Base-by-base conservation (phyloP, 352 stramenopile species). In the Pythium diclinum region DNA sequence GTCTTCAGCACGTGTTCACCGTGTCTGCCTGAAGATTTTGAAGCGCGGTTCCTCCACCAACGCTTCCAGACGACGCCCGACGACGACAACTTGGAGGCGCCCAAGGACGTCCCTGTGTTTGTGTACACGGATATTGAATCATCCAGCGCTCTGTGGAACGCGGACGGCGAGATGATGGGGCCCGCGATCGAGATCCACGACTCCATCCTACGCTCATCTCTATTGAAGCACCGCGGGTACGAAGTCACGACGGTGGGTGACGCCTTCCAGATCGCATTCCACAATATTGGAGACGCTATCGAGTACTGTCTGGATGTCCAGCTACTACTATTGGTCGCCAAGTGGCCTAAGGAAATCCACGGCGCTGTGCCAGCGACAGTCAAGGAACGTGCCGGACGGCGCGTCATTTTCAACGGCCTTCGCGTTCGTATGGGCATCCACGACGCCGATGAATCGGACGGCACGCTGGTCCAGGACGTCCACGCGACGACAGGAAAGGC, bases 191-290 rank as follows among this genome's bases (percentile, higher is more conserved):
- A 75, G 11, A 51, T 75, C n/a, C 73, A 80, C 38, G 73, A 80
- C 59, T 59, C 48, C 13, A 69, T 79, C 21, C 30, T 79, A 19
- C 69, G 72, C 0, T 65, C 65, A 5, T 36, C 64, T 16, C 49
- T 79, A 44, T 56, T 61, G 14, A 75, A 75, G 23, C 77, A 89
- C 36, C 72, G 73, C 44, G 83, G 83, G 10, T 92, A 92, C 58
- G 83, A 92, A 61, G 88, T 92, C 61, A 89, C 83, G 28, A 92
- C 83, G 1, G 72, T 70, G 0, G 83, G 83, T 2, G 83, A 92
- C 28, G 74, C 83, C 3, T 92, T 92, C 65, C 81, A 90, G 25
- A 38, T 92, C 16, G 81, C 78, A 3, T 92, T 92, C 51, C 83
- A 87, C 59, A 86, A 73, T 32, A 81, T 89, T 47, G 65, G 64